phyloP scores from a whole-genome alignment of 2,329 filamentous ascomycete species.

The Verticillium longisporum region DNA sequence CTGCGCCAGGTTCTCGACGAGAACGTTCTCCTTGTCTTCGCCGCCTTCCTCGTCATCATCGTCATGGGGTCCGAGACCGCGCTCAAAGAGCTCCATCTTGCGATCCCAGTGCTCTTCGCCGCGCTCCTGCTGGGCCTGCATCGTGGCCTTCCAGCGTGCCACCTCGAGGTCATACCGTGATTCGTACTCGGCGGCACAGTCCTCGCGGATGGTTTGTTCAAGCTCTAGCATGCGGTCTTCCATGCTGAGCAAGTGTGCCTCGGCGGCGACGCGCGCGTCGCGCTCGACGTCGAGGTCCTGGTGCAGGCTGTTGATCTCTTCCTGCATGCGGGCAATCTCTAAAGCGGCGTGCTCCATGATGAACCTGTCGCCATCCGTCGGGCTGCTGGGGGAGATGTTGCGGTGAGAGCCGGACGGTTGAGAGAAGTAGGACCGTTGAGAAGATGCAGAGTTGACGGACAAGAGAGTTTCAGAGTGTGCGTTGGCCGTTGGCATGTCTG shows the following conservation, averaged over 20 bases:
- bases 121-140: constrained; percentile 72
- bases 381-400: constrained; percentile 30
- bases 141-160: constrained; percentile 70
- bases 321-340: constrained; percentile 72
- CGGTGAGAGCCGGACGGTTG: constrained; percentile 20
- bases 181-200: constrained; percentile 85
- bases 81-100: constrained; percentile 66
- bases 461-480: constrained; percentile 15
- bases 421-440: constrained; percentile 7
- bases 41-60: constrained; percentile 32
- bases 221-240: constrained; percentile 59
- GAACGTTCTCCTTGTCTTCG: constrained; percentile 53
- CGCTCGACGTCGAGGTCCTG: constrained; percentile 64
- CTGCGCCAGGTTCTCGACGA: constrained; percentile 57
- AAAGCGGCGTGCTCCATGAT: constrained; percentile 78
- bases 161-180: constrained; percentile 66
- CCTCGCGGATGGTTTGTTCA: constrained; percentile 81
- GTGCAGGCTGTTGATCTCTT: constrained; percentile 70
- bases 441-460: constrained; percentile 5
- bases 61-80: constrained; percentile 30
- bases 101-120: constrained; percentile 81
- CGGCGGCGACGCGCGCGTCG: constrained; percentile 61
- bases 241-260: constrained; percentile 65
- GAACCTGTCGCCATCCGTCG: constrained; percentile 46
- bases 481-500: constrained; percentile 20